These are phyloP conservation scores for Amyloporia xantha DNA, from an alignment of 768 basidiomycete species.

Conservation along the genomic window DNA sequence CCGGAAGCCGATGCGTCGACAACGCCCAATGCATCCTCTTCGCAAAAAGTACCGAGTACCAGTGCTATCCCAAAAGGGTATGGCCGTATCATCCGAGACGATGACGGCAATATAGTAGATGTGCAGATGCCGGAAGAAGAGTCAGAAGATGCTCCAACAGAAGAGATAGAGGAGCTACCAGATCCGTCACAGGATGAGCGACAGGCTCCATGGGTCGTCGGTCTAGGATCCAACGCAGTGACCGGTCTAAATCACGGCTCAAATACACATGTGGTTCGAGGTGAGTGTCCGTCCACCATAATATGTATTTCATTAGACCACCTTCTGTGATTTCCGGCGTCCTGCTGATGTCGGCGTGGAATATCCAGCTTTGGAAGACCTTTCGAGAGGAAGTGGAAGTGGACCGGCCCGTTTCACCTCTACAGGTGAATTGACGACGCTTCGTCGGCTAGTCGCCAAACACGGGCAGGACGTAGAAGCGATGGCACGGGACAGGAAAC, in stretches of 20 bases:
- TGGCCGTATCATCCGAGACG: slow-evolving; percentile 80
- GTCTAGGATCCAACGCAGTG: slow-evolving; percentile 19
- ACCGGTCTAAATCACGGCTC: slow-evolving; percentile 13
- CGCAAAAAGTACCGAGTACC: slow-evolving; percentile 2
- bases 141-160: slow-evolving; percentile 20
- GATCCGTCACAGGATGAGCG: slow-evolving; percentile 16
- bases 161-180: slow-evolving; percentile 30
- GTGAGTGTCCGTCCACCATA: slow-evolving; percentile 30
- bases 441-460: slow-evolving; percentile 57
- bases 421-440: slow-evolving; percentile 57
- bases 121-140: slow-evolving; percentile 59
- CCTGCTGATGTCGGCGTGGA: background rate
- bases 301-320: background rate
- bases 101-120: slow-evolving; percentile 63
- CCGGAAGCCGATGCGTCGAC: slow-evolving; percentile 1
- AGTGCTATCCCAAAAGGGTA: slow-evolving; percentile 49
- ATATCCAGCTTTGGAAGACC: slow-evolving; percentile 53
- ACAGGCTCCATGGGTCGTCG: slow-evolving; percentile 16
- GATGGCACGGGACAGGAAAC: slow-evolving; percentile 75
- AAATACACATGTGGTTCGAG: slow-evolving; percentile 30
- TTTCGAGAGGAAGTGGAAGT: slow-evolving; percentile 34
- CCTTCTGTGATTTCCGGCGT: background rate
- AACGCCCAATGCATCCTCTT: slow-evolving; percentile 17
- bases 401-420: slow-evolving; percentile 50
- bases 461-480: slow-evolving; percentile 64